These are phyloP conservation scores for Phytophthora ohioensis DNA, from an alignment of 352 stramenopile genomes.

Conservation along the genomic window DNA sequence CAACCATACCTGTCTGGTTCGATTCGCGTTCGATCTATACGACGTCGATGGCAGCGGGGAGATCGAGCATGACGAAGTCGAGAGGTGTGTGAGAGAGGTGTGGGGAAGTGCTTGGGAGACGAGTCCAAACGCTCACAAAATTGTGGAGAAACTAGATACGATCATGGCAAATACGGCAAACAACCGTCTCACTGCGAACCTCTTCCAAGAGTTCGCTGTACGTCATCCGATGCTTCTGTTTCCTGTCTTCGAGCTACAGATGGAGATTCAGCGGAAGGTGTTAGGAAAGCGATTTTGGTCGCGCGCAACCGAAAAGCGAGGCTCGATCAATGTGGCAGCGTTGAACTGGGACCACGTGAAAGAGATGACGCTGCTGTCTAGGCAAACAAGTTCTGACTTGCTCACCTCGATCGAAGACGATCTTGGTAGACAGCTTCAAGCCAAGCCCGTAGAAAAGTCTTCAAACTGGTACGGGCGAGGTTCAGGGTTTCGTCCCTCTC, in stretches of 20 bases:
- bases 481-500: slow-evolving; percentile 16
- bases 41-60: slow-evolving; percentile 73
- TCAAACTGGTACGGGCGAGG: slow-evolving; percentile 27
- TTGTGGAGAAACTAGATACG: slow-evolving; percentile 60
- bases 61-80: slow-evolving; percentile 67
- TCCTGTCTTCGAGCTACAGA: slow-evolving; percentile 72
- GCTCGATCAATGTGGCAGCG: slow-evolving; percentile 38
- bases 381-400: slow-evolving; percentile 35
- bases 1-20: slow-evolving; percentile 62
- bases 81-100: slow-evolving; percentile 59
- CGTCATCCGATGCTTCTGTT: slow-evolving; percentile 75
- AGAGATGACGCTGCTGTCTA: slow-evolving; percentile 37
- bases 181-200: slow-evolving; percentile 44
- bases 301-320: slow-evolving; percentile 53
- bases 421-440: slow-evolving; percentile 33
- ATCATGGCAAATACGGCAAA: slow-evolving; percentile 50
- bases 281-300: slow-evolving; percentile 70
- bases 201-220: slow-evolving; percentile 69
- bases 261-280: slow-evolving; percentile 68
- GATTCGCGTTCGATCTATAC: slow-evolving; percentile 82
- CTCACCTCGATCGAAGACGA: slow-evolving; percentile 46
- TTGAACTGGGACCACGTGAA: slow-evolving; percentile 55
- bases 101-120: slow-evolving; percentile 68
- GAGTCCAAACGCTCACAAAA: slow-evolving; percentile 62
- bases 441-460: slow-evolving; percentile 1